Evolutionary conservation across 805 yeast genomes (phyloP).

Genomic region (Candida montana): DNA sequence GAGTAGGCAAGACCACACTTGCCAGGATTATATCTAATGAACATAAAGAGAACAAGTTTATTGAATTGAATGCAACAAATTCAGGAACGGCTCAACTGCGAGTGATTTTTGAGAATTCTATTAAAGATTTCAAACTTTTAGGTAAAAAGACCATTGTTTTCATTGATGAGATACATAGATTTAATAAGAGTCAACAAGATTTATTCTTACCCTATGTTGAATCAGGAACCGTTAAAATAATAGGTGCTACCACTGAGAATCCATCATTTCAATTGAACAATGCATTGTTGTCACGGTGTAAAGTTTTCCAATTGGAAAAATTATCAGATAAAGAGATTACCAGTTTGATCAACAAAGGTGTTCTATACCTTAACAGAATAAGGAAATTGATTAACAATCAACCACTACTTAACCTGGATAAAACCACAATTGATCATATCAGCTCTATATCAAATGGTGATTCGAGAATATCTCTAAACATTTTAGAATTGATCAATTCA

Average conservation of each 20-base stretch:
- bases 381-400: constrained; percentile 47
- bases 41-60: constrained; percentile 43
- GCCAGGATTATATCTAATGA: constrained; percentile 47
- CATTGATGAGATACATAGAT: constrained; percentile 90
- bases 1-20: constrained; percentile 84
- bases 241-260: constrained; percentile 98
- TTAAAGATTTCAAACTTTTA: constrained; percentile 34
- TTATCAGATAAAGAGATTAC: constrained; percentile 45
- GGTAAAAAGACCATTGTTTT: constrained; percentile 64
- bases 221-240: constrained; percentile 68
- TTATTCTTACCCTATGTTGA: constrained; percentile 79
- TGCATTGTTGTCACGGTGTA: constrained; percentile 81
- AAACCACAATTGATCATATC: constrained; percentile 59
- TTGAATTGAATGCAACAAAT: constrained; percentile 83
- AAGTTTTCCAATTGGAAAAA: constrained; percentile 63
- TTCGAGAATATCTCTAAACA: constrained; percentile 75
- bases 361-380: constrained; percentile 51
- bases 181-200: constrained; percentile 84
- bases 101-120: constrained; percentile 43
- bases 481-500: constrained; percentile 68
- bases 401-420: constrained; percentile 46
- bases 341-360: constrained; percentile 51
- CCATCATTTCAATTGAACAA: constrained; percentile 78
- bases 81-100: constrained; percentile 63
- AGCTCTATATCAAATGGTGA: constrained; percentile 82